Conservation (phyloP, 306 rosid species). For the Lathyrus sativus region DNA sequence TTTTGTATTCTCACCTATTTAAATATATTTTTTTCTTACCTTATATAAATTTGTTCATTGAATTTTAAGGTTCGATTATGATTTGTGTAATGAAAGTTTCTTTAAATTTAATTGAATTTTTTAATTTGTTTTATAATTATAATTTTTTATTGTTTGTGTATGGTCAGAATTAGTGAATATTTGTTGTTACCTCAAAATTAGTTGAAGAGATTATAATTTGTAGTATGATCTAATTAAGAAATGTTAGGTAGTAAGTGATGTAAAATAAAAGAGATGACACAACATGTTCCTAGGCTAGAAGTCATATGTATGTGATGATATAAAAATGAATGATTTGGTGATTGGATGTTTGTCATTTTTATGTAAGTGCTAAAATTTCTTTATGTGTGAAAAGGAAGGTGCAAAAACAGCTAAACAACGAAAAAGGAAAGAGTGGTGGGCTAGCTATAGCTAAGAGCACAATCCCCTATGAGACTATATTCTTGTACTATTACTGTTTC, state of each 20-base stretch:
- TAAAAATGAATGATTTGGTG: slow-evolving; percentile 16
- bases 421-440: slow-evolving; percentile 43
- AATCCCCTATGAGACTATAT: slow-evolving; percentile 16
- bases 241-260: not conserved
- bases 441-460: slow-evolving; percentile 36
- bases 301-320: not conserved
- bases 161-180: too few species aligned
- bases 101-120: too few species aligned
- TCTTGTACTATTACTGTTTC: slow-evolving; percentile 13
- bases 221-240: not conserved
- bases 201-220: too few species aligned
- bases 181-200: too few species aligned
- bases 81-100: too few species aligned
- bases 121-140: too few species aligned
- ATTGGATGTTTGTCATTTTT: slow-evolving; percentile 14
- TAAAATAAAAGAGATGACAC: not conserved
- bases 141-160: too few species aligned
- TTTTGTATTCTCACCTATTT: too few species aligned
- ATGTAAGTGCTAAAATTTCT: slow-evolving; percentile 32
- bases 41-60: too few species aligned
- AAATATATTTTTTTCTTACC: too few species aligned
- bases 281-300: not conserved
- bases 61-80: too few species aligned
- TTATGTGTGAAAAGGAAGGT: slow-evolving; percentile 33
- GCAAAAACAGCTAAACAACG: slow-evolving; percentile 32